phyloP scores from a whole-genome alignment of 768 basidiomycete genomes.

The Pleurotus djamor region DNA sequence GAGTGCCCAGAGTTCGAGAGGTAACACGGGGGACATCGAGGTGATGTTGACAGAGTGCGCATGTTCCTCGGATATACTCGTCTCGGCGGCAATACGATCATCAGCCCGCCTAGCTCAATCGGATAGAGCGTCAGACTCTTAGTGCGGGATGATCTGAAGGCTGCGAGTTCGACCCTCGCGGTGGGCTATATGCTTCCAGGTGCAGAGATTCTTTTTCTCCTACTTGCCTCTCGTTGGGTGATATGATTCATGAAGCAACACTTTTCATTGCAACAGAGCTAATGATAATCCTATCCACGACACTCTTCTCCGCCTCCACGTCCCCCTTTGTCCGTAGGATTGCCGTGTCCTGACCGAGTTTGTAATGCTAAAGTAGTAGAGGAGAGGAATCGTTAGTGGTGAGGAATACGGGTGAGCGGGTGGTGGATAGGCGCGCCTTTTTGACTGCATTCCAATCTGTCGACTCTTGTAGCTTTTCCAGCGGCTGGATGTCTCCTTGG shows the following conservation, averaged over 20 bases:
- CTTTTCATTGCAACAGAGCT: conserved; percentile 83
- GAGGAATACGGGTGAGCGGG: neutral
- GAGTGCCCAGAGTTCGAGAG: too few relatives aligned
- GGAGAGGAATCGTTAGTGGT: neutral
- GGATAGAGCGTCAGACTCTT: conserved; percentile 68
- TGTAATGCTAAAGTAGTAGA: conserved; percentile 60
- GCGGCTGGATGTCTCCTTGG: conserved; percentile 48
- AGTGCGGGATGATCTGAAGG: conserved; percentile 56
- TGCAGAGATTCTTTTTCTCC: too few relatives aligned
- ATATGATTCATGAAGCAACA: conserved; percentile 35
- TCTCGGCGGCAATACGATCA: neutral
- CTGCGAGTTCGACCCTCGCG: conserved; percentile 85
- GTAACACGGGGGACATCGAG: too few relatives aligned
- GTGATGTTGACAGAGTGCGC: too few relatives aligned
- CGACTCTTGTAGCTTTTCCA: conserved; percentile 39
- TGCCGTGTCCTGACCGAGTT: conserved; percentile 55
- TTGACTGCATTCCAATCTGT: conserved; percentile 76
- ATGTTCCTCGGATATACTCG: too few relatives aligned
- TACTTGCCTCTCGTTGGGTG: too few relatives aligned
- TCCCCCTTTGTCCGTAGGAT: conserved; percentile 31
- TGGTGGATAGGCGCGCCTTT: conserved; percentile 49
- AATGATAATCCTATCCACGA: conserved; percentile 67
- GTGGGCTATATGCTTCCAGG: conserved; percentile 46
- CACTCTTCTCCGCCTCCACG: conserved; percentile 27
- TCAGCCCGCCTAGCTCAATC: conserved; percentile 63